A percentile compares a stretch with the other conserved stretches of the same genome.
Conservation (phyloP, 2,329 filamentous ascomycete species). For the Xylariaceae sp. region DNA sequence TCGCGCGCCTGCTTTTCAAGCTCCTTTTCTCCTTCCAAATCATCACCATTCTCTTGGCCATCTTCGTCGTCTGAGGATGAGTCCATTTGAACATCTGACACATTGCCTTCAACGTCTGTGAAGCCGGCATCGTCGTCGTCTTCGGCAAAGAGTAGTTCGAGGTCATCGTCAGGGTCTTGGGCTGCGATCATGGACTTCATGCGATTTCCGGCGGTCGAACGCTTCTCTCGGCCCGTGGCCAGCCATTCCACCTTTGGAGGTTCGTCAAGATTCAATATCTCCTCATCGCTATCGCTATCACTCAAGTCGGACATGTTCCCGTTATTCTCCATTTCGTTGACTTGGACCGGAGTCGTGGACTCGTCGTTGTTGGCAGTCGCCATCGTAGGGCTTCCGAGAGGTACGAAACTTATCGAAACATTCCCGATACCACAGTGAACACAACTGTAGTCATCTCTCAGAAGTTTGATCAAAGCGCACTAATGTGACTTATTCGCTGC, state of each 20-base stretch:
- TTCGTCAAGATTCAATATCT: conserved; percentile 23
- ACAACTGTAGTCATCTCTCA: too few relatives aligned
- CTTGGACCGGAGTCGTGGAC: conserved; percentile 26
- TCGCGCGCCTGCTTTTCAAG: conserved; percentile 72
- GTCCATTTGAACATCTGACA: conserved; percentile 78
- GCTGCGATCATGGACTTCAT: conserved; percentile 75
- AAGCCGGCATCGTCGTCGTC: conserved; percentile 67
- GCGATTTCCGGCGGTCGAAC: conserved; percentile 79
- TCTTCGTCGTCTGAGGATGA: conserved; percentile 83
- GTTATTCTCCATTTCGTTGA: conserved; percentile 27
- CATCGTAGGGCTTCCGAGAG: conserved; percentile 27
- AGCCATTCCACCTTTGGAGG: conserved; percentile 58
- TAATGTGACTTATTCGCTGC: too few relatives aligned
- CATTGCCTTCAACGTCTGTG: conserved; percentile 62
- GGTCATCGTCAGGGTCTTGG: conserved; percentile 64
- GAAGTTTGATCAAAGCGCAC: too few relatives aligned
- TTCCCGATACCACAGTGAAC: too few relatives aligned
- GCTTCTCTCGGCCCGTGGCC: conserved; percentile 67
- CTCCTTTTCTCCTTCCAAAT: conserved; percentile 83
- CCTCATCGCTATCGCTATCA: conserved; percentile 35
- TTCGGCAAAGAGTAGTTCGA: conserved; percentile 74
- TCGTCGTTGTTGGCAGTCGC: conserved; percentile 37
- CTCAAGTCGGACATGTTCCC: conserved; percentile 31
- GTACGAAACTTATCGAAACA: neutral
- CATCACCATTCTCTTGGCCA: conserved; percentile 63